phyloP scores from a whole-genome alignment of 352 stramenopile species.

The Globisporangium apiculatum region DNA sequence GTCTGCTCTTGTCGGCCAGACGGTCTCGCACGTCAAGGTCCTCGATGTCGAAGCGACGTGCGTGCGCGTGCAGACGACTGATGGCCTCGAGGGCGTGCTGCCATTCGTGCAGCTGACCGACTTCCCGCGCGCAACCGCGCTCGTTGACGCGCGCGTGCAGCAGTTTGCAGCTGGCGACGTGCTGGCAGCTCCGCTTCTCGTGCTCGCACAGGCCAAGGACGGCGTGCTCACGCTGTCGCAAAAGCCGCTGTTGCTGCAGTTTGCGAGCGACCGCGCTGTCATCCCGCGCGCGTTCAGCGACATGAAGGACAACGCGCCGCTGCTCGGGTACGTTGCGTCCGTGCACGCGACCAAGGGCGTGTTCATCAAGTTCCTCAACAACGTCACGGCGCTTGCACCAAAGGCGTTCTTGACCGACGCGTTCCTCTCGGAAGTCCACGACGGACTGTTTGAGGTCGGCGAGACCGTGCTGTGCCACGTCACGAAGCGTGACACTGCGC shows the following conservation, averaged over 20 bases:
- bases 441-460: constrained; percentile 78
- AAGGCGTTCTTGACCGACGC: constrained; percentile 75
- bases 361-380: constrained; percentile 87
- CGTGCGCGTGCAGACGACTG: constrained; percentile 68
- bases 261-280: constrained; percentile 22
- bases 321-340: constrained; percentile 78
- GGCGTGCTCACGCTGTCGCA: constrained; percentile 68
- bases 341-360: constrained; percentile 71
- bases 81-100: constrained; percentile 66
- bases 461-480: constrained; percentile 81
- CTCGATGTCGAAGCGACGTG: constrained; percentile 54
- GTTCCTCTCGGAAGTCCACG: constrained; percentile 61
- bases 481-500: constrained; percentile 64
- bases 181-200: constrained; percentile 48
- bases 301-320: constrained; percentile 45
- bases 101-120: constrained; percentile 83
- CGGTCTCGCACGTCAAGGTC: constrained; percentile 58
- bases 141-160: constrained; percentile 69
- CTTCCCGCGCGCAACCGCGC: constrained; percentile 67
- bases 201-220: constrained; percentile 66
- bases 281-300: constrained; percentile 56
- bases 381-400: constrained; percentile 71
- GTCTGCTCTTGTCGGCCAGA: constrained; percentile 40
- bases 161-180: constrained; percentile 39
- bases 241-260: constrained; percentile 74